Base-by-base conservation (phyloP, 768 basidiomycete genomes). In the Clitopilus hobsonii region DNA sequence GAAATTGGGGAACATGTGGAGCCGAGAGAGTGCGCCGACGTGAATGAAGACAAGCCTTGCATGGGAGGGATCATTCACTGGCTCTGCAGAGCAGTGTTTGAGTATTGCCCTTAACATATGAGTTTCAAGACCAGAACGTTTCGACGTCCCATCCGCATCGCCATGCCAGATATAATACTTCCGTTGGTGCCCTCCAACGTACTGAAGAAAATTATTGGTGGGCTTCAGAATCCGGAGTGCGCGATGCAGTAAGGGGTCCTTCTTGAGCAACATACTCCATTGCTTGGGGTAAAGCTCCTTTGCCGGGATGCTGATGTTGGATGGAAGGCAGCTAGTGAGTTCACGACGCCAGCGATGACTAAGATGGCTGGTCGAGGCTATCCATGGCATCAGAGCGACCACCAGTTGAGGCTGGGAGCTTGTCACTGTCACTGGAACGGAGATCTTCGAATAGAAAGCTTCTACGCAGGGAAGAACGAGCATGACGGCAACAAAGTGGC, bases 41-140 rank as follows among this genome's bases (percentile, higher is more conserved):
- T 90, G 85, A 22, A 89, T 75, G 56, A 90, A 91, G n/a, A 89
- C 63, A 22, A 83, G 68, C 10, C 82, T 67, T 22, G 72, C 70
- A 49, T 78, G 74, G 22, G 66, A 65, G 36, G 74, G 72, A 56
- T 66, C 56, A 10, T 72, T 70, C 16, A 69, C 73, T 55, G 69
- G 56, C 41, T 64, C 65, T 11, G 80, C 79, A 22, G 70, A 64
- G 54, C 72, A 78, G 51, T 74, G 69, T 25, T 73, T 66, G 54
- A 88, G 62, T 18, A 87, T 67, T 1, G 62, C 60, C 11, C 68
- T 62, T 10, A 88, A 74, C 25, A 73, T 56, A 4, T 51, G 22
- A 7, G 77, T 78, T 58, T 86, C 84, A 45, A 76, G 51, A 16
- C 71, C 72, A 24, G 64, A 60, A 18, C 41, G 22, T 20, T 18